Evolutionary conservation across 2,329 filamentous ascomycete genomes (phyloP), one percentile per base, ranked within the genome.

Genomic region (Penicillium rolfsii): DNA sequence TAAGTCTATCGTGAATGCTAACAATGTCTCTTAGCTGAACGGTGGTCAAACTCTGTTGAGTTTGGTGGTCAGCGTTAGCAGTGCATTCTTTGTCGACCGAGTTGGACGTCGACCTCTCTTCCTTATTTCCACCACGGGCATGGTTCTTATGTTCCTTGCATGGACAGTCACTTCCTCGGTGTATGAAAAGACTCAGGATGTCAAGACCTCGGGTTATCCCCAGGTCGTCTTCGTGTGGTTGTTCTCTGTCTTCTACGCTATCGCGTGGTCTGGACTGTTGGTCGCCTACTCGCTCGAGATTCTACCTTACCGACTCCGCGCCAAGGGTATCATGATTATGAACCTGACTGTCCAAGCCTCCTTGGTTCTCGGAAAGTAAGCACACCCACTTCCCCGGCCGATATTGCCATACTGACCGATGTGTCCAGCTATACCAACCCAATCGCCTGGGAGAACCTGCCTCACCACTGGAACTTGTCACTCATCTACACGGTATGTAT

Each of bases 1-100:
- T 6, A 16, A 24, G 12, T 33, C 35, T 33, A 30, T 22, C 19
- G 19, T 49, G 35, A 19, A 35, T 40, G 52, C 67, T 55, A 5
- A 57, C 40, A 65, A 73, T 63, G 1, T 54, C 22, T 67, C 71
- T 40, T 71, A 79, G 67, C 71, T 83, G 57, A 85, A 84, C 59
- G 79, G 80, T 62, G 84, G 87, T 65, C 84, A 86, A 72, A 87
- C 82, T 8, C 83, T 87, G 40, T 80, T 88, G 79, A 77, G 86
- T 69, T 76, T 90, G 12, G 77, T 84, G 56, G 80, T 88, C 46
- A 85, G 85, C 48, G 79, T 88, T 38, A 74, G 76, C 9, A 85
- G 83, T 26, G 85, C 84, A 46, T 74, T 85, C 67, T 76, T 85
- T 4, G 80, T 85, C 64, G 84, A 87, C 73, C 77, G 76, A 55